Conservation (phyloP, 495 filamentous ascomycete species). For the Aspergillus biplanus region DNA sequence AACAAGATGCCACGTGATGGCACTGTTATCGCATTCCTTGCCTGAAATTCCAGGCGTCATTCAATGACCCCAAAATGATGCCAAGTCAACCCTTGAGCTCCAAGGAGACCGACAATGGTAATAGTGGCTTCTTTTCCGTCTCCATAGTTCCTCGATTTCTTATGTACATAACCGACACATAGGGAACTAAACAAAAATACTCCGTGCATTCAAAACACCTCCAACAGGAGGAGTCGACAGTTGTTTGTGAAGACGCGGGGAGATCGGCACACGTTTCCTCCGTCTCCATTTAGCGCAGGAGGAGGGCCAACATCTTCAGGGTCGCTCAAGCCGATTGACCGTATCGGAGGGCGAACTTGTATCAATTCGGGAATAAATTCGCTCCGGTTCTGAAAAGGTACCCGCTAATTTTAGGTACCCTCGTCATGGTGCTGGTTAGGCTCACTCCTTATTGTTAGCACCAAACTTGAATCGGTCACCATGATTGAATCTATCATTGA, state of each 20-base stretch:
- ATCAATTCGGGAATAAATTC: background rate
- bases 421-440: conserved; percentile 4
- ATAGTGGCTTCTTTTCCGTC: no score
- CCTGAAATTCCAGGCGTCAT: conserved; percentile 6
- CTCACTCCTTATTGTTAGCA: background rate
- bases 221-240: background rate
- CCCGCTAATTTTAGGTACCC: background rate
- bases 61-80: background rate
- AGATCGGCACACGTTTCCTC: conserved; percentile 22
- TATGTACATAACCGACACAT: no score
- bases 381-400: background rate
- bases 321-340: background rate
- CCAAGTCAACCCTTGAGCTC: no score
- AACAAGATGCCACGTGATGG: conserved; percentile 20
- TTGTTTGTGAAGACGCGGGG: conserved; percentile 1
- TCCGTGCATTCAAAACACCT: background rate
- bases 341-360: background rate
- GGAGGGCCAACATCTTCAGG: background rate
- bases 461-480: conserved; percentile 8
- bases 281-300: background rate
- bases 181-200: background rate
- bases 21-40: conserved; percentile 17
- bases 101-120: no score
- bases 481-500: conserved; percentile 50
- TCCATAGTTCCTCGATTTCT: no score